Percentiles rank a stretch among this genome's conserved stretches.
Conservation (phyloP, 2,329 filamentous ascomycete species). For the Ceratocystis smalleyi region DNA sequence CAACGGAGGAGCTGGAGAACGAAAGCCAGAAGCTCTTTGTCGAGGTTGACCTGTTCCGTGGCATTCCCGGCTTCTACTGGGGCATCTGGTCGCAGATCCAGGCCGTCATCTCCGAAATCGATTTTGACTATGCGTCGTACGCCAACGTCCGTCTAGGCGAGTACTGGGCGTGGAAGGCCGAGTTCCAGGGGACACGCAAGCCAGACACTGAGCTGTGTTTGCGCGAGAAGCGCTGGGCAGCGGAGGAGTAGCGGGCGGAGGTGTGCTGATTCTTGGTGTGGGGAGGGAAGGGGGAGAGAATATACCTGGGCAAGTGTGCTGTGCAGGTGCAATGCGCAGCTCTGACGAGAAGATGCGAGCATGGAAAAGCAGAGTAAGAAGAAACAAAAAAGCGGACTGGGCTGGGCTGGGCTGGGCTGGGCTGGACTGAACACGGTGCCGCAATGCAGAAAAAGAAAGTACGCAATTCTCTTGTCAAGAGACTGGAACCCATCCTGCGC, state of each 20-base stretch:
- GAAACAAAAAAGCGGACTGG: neutral
- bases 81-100: slow-evolving; percentile 95
- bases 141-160: slow-evolving; percentile 74
- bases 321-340: neutral
- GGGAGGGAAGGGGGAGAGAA: neutral
- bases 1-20: slow-evolving; percentile 34
- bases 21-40: slow-evolving; percentile 55
- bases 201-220: slow-evolving; percentile 48
- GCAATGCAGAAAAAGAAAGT: neutral
- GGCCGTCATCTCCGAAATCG: slow-evolving; percentile 81
- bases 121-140: slow-evolving; percentile 91
- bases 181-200: slow-evolving; percentile 47
- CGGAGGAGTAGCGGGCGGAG: slow-evolving; percentile 24
- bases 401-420: neutral
- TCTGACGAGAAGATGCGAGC: neutral
- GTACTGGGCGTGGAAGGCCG: slow-evolving; percentile 82
- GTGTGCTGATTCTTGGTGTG: neutral
- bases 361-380: neutral
- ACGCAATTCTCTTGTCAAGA: neutral
- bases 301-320: neutral
- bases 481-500: neutral
- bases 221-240: slow-evolving; percentile 67
- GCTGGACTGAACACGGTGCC: neutral
- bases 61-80: slow-evolving; percentile 79
- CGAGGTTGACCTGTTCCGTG: slow-evolving; percentile 77